These are phyloP conservation scores for Colletotrichum trifolii DNA, from an alignment of 2,329 filamentous ascomycete genomes.

Conservation along the genomic window DNA sequence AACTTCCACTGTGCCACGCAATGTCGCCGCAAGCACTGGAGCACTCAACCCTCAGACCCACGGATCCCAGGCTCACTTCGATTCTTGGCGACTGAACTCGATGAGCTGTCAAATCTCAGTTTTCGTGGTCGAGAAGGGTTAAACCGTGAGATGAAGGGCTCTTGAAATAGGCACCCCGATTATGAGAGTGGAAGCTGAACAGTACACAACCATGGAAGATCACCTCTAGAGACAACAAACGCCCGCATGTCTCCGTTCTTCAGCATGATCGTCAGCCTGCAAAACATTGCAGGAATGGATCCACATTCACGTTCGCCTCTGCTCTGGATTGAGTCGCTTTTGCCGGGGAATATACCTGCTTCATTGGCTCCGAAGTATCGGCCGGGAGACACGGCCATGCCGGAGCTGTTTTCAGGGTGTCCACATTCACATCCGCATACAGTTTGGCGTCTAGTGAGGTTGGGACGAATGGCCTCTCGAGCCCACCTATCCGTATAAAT, in stretches of 20 bases:
- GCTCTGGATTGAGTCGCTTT: too few relatives aligned
- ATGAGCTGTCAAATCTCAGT: background rate
- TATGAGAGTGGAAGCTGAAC: slow-evolving; percentile 2
- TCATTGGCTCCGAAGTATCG: too few relatives aligned
- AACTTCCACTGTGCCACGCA: too few relatives aligned
- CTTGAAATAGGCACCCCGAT: background rate
- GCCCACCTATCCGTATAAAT: too few relatives aligned
- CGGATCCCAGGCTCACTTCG: too few relatives aligned
- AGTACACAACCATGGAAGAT: slow-evolving; percentile 1
- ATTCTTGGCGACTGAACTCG: background rate
- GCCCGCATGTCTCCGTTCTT: background rate
- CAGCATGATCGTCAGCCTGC: background rate
- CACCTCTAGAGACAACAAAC: slow-evolving; percentile 13
- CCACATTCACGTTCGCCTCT: background rate
- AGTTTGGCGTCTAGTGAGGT: too few relatives aligned
- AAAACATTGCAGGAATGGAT: background rate
- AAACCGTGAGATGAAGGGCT: slow-evolving; percentile 15
- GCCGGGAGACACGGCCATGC: slow-evolving; percentile 2
- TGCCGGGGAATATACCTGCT: too few relatives aligned
- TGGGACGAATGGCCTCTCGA: too few relatives aligned
- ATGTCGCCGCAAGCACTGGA: too few relatives aligned
- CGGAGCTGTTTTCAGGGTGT: background rate
- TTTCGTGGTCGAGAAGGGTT: background rate
- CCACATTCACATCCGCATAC: too few relatives aligned
- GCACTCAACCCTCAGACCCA: too few relatives aligned